phyloP scores from a whole-genome alignment of 768 basidiomycete species.

The Myochromella boudieri region DNA sequence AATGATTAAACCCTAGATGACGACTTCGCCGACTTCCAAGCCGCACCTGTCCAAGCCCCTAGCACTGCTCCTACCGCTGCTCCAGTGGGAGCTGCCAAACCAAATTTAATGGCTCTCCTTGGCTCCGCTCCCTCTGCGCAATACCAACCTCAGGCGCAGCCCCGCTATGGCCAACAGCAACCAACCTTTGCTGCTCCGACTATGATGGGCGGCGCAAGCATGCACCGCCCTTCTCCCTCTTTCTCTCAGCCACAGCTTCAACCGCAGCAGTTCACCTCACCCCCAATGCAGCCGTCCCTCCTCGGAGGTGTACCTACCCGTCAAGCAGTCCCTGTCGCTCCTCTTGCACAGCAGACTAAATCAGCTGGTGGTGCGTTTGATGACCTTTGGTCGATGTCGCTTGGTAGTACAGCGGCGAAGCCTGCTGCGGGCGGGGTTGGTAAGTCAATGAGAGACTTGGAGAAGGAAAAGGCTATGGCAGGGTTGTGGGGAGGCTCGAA shows the following conservation, averaged over 20 bases:
- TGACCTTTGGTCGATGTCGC: constrained; percentile 84
- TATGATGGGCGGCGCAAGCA: constrained; percentile 29
- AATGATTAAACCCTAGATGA: constrained; percentile 50
- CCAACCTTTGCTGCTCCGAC: constrained; percentile 22
- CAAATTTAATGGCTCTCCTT: constrained; percentile 53
- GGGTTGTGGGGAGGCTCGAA: constrained; percentile 69
- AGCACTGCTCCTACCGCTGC: constrained; percentile 39
- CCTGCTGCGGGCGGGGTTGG: constrained; percentile 30
- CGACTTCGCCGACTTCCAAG: constrained; percentile 86
- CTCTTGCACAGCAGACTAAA: constrained; percentile 32
- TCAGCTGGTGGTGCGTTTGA: constrained; percentile 66
- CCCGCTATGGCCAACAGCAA: constrained; percentile 29
- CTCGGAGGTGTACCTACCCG: constrained; percentile 31
- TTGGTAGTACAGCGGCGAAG: constrained; percentile 49
- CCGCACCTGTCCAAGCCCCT: constrained; percentile 50
- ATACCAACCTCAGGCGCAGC: constrained; percentile 23
- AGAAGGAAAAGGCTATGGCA: constrained; percentile 82
- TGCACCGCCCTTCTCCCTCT: constrained; percentile 38
- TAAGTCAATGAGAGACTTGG: constrained; percentile 88
- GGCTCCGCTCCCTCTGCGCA: constrained; percentile 32
- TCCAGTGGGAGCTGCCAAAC: constrained; percentile 29
- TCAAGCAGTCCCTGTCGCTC: constrained; percentile 27
- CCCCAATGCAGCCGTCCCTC: constrained; percentile 28
- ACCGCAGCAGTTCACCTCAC: constrained; percentile 27
- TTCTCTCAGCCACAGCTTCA: constrained; percentile 34